A percentile compares a stretch with the other conserved stretches of the same genome.
phyloP scores from a whole-genome alignment of 179 eudicot genomes.

The Spergularia azorica region DNA sequence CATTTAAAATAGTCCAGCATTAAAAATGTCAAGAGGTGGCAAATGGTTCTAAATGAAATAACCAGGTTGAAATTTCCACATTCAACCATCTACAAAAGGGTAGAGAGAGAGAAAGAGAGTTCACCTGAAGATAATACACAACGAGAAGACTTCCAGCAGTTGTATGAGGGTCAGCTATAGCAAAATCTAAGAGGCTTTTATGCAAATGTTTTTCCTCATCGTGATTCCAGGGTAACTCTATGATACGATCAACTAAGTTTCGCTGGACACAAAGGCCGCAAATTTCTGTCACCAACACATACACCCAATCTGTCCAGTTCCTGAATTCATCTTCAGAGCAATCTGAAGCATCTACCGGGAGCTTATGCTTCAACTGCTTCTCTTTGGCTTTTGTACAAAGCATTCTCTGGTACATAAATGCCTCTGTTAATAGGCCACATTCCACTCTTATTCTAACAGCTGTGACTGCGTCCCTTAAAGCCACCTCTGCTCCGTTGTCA shows the following conservation, averaged over 20 bases:
- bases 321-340: constrained; percentile 39
- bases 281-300: constrained; percentile 77
- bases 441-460: constrained; percentile 86
- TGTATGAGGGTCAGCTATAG: constrained; percentile 51
- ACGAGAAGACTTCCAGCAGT: constrained; percentile 89
- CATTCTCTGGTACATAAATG: constrained; percentile 89
- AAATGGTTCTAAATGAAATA: background rate
- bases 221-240: constrained; percentile 88
- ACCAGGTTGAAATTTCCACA: background rate
- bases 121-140: constrained; percentile 89
- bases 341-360: constrained; percentile 34
- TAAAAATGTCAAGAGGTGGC: background rate
- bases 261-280: constrained; percentile 83
- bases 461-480: constrained; percentile 85
- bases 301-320: constrained; percentile 70
- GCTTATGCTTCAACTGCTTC: constrained; percentile 47
- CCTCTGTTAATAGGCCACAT: constrained; percentile 90
- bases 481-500: constrained; percentile 65
- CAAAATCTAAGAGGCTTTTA: constrained; percentile 74
- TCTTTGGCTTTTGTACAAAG: constrained; percentile 70
- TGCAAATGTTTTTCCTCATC: constrained; percentile 86
- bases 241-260: constrained; percentile 74
- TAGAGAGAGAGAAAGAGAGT: background rate
- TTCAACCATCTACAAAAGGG: background rate
- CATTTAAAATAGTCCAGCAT: background rate